Conservation (phyloP, 805 yeast species). For the Wickerhamiella parazyma region DNA sequence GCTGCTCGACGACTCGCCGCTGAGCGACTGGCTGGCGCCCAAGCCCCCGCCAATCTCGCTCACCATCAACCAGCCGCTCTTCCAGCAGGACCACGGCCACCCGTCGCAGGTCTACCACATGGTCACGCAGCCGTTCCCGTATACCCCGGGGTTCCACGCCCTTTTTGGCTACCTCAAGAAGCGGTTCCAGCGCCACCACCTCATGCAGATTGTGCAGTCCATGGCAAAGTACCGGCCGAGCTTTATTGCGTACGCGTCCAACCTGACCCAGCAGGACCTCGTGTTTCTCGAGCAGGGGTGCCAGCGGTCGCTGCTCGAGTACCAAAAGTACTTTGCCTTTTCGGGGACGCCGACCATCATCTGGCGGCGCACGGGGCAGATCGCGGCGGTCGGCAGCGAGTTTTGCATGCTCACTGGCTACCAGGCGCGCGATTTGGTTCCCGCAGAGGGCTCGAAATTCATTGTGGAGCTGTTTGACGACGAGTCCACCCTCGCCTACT, state of each 20-base stretch:
- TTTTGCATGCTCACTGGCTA: slow-evolving; percentile 86
- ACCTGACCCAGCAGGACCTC: slow-evolving; percentile 78
- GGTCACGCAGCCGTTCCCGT: slow-evolving; percentile 65
- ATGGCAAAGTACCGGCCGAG: slow-evolving; percentile 88
- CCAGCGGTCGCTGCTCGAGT: slow-evolving; percentile 81
- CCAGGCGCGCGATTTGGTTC: slow-evolving; percentile 53
- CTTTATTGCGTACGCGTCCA: slow-evolving; percentile 82
- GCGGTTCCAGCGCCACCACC: slow-evolving; percentile 54
- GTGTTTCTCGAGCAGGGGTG: slow-evolving; percentile 94
- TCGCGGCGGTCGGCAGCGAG: slow-evolving; percentile 90
- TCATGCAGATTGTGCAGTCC: slow-evolving; percentile 70
- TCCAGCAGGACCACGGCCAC: not conserved
- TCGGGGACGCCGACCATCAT: slow-evolving; percentile 91
- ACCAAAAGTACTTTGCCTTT: slow-evolving; percentile 67
- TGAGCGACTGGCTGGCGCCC: slow-evolving; percentile 17
- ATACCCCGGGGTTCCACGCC: slow-evolving; percentile 82
- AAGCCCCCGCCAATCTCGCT: slow-evolving; percentile 20
- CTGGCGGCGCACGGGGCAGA: slow-evolving; percentile 93
- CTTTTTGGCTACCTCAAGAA: slow-evolving; percentile 57
- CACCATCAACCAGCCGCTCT: slow-evolving; percentile 16
- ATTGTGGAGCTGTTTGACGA: slow-evolving; percentile 72
- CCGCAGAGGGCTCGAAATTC: slow-evolving; percentile 33
- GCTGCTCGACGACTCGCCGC: slow-evolving; percentile 6
- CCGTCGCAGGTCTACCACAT: slow-evolving; percentile 43
- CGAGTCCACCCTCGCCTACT: slow-evolving; percentile 72